phyloP scores from a whole-genome alignment of 768 basidiomycete species.

The Kwoniella botswanensis region DNA sequence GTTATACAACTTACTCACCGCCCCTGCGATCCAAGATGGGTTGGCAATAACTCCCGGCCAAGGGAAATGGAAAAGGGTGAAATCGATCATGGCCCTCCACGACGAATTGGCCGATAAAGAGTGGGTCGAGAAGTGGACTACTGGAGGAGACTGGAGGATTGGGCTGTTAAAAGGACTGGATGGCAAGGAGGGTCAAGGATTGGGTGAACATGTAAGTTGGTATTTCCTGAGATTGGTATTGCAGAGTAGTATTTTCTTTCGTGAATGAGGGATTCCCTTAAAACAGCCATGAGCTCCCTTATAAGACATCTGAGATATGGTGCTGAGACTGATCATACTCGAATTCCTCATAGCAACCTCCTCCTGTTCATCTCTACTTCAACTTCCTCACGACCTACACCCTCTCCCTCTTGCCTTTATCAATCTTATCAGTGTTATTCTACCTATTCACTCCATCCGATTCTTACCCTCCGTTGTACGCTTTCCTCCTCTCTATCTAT shows the following conservation, averaged over 20 bases:
- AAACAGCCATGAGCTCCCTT: too few relatives aligned
- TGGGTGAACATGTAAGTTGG: constrained; percentile 48
- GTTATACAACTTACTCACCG: constrained; percentile 46
- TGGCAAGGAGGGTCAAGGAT: constrained; percentile 23
- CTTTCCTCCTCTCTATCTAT: constrained; percentile 78
- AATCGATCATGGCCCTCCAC: constrained; percentile 81
- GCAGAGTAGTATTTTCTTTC: too few relatives aligned
- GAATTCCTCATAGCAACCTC: constrained; percentile 40
- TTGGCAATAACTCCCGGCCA: constrained; percentile 77
- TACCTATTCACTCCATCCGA: constrained; percentile 63
- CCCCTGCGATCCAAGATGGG: constrained; percentile 75
- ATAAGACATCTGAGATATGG: too few relatives aligned
- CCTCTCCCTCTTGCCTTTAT: constrained; percentile 75
- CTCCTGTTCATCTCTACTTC: constrained; percentile 66
- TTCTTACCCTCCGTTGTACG: constrained; percentile 78
- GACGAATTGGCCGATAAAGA: constrained; percentile 64
- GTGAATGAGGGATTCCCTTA: too few relatives aligned
- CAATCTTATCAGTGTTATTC: constrained; percentile 70
- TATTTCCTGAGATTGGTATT: neutral
- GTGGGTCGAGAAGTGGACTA: constrained; percentile 58
- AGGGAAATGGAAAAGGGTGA: constrained; percentile 77
- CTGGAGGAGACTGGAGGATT: constrained; percentile 59
- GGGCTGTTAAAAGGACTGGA: constrained; percentile 42
- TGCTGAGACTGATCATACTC: neutral
- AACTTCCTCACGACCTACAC: constrained; percentile 85